A percentile compares a stretch with the other conserved stretches of the same genome.
These are phyloP conservation scores for Phialemoniopsis sp. DNA, from an alignment of 2,329 filamentous ascomycete species.

Conservation along the genomic window DNA sequence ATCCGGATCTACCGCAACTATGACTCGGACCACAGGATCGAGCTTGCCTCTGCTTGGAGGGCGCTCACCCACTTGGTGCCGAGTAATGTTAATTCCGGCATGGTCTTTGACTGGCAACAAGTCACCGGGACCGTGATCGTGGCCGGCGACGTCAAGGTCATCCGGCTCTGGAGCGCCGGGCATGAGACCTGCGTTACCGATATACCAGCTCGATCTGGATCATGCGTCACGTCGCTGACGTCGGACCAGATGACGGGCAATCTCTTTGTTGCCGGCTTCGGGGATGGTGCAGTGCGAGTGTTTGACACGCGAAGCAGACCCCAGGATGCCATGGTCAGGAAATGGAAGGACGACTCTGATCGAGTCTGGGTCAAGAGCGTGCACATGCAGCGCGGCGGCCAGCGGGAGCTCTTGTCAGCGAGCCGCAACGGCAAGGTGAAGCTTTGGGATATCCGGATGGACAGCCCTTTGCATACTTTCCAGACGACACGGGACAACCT, in stretches of 20 bases:
- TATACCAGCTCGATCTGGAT: constrained; percentile 89
- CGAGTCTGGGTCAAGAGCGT: constrained; percentile 94
- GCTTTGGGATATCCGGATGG: constrained; percentile 93
- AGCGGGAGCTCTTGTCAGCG: constrained; percentile 85
- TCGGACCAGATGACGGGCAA: constrained; percentile 98
- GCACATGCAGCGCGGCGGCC: constrained; percentile 92
- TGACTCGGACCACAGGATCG: constrained; percentile 69
- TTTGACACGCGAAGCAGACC: constrained; percentile 86
- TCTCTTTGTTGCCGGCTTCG: constrained; percentile 93
- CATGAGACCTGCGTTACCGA: constrained; percentile 91
- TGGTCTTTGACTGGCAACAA: constrained; percentile 99
- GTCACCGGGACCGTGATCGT: constrained; percentile 94
- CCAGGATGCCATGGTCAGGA: constrained; percentile 88
- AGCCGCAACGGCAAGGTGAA: constrained; percentile 91
- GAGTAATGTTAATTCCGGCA: constrained; percentile 88
- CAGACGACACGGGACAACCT: constrained; percentile 73
- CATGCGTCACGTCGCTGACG: constrained; percentile 91
- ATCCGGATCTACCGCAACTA: constrained; percentile 93
- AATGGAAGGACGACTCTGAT: constrained; percentile 86
- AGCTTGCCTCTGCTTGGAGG: constrained; percentile 87
- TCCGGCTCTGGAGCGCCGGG: constrained; percentile 92
- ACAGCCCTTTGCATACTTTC: constrained; percentile 69
- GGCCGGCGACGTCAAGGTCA: constrained; percentile 91
- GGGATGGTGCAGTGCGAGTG: constrained; percentile 88
- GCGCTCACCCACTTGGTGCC: constrained; percentile 91